Percentiles rank a stretch among this genome's conserved stretches.
phyloP scores from a whole-genome alignment of 2,329 filamentous ascomycete genomes.

The Talaromyces sp. region DNA sequence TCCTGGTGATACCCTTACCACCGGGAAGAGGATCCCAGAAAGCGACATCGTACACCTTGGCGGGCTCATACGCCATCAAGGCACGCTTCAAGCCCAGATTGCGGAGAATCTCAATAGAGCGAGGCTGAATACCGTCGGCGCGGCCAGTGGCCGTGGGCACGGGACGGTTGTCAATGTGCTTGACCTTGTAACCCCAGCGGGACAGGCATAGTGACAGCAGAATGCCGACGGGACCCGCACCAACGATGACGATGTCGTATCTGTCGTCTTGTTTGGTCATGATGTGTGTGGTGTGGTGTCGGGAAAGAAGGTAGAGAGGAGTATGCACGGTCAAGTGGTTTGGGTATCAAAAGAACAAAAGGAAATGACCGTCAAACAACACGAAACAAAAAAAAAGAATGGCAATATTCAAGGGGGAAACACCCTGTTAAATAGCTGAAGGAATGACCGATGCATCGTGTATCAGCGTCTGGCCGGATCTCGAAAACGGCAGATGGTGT shows the following conservation, averaged over 20 bases:
- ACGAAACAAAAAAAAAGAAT: background rate
- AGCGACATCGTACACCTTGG: conserved; percentile 73
- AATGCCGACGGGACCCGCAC: conserved; percentile 84
- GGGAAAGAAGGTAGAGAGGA: background rate
- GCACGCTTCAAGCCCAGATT: conserved; percentile 87
- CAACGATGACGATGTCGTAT: conserved; percentile 76
- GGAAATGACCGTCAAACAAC: background rate
- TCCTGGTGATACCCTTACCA: conserved; percentile 57
- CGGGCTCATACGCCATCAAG: conserved; percentile 84
- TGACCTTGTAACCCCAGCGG: conserved; percentile 91
- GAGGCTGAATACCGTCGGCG: conserved; percentile 87
- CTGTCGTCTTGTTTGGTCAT: conserved; percentile 19
- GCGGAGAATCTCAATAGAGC: conserved; percentile 79
- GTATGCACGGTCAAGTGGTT: background rate
- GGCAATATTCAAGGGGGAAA: background rate
- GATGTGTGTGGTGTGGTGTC: background rate
- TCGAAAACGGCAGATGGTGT: conserved; percentile 14
- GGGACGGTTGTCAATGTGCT: conserved; percentile 87
- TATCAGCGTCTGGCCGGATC: conserved; percentile 3
- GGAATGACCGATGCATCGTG: background rate
- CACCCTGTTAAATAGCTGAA: background rate
- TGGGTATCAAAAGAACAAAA: background rate
- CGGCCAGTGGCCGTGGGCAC: conserved; percentile 83
- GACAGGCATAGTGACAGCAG: conserved; percentile 84
- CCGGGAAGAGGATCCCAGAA: conserved; percentile 61